Percentiles rank a stretch among this genome's conserved stretches.
Evolutionary conservation across 2,329 filamentous ascomycete genomes (phyloP).

Genomic region (Didymella glomerata): DNA sequence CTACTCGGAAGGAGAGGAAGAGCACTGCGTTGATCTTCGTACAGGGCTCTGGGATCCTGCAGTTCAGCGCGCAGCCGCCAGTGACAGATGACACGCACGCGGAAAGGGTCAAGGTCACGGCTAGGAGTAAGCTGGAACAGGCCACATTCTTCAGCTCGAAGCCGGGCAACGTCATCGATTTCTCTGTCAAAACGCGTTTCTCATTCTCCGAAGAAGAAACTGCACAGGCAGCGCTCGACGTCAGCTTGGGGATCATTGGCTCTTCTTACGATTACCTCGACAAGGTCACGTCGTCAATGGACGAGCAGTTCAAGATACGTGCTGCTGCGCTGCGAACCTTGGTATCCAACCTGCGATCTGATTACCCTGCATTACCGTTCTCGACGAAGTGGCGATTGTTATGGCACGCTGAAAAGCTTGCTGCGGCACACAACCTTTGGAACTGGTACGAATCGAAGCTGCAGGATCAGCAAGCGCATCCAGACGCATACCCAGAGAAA

Average conservation of each 20-base stretch:
- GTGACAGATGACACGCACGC: constrained; percentile 62
- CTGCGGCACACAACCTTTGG: constrained; percentile 82
- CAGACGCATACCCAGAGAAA: constrained; percentile 65
- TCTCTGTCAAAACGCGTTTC: constrained; percentile 72
- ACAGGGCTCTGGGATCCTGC: constrained; percentile 65
- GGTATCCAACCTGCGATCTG: constrained; percentile 72
- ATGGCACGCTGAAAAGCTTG: constrained; percentile 90
- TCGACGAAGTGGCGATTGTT: constrained; percentile 79
- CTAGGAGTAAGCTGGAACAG: constrained; percentile 90
- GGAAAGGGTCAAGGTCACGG: constrained; percentile 67
- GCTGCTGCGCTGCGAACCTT: constrained; percentile 78
- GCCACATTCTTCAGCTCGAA: constrained; percentile 90
- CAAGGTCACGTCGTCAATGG: constrained; percentile 76
- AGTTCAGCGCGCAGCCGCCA: constrained; percentile 63
- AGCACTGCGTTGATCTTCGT: constrained; percentile 63
- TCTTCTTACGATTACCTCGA: constrained; percentile 80
- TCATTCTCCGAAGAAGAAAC: constrained; percentile 75
- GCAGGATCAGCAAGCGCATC: constrained; percentile 73
- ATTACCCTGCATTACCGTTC: constrained; percentile 70
- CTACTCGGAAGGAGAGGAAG: constrained; percentile 48
- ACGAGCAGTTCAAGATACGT: constrained; percentile 79
- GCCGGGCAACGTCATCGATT: constrained; percentile 85
- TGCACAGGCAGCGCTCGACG: constrained; percentile 75
- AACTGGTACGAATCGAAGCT: constrained; percentile 75
- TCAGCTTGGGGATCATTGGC: constrained; percentile 83